Evolutionary conservation across 2,329 filamentous ascomycete genomes (phyloP), one percentile per base, ranked within the genome.

Genomic region (Pseudogymnoascus sp.): DNA sequence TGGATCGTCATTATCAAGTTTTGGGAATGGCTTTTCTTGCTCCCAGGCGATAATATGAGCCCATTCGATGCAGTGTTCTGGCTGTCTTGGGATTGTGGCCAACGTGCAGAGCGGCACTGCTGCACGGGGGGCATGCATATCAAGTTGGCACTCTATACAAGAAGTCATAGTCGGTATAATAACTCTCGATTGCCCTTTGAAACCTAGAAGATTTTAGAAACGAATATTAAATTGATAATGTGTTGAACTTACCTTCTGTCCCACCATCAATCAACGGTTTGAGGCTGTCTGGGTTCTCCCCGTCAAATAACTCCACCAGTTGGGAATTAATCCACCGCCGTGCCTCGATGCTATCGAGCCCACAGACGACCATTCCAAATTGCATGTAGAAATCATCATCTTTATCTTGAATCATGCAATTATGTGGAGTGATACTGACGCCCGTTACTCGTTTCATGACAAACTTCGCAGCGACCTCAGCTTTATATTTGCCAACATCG

Each of bases 31-130:
- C 73, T 89, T 88, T 71, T 91, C 86, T 69, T 89, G 84, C 66
- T 96, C 92, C 95, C 95, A 99, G 42, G 95, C 95, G 67, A 99
- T 97, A 72, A 97, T 89, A 74, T 97, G 93, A 0, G 95, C 96
- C 95, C 95, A 99, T 77, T 99, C 95, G 72, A 99, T 90, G 75
- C 95, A 99, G 77, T 99, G 95, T 75, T 97, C 93, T 0, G 95
- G 95, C 73, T 99, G 95, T 12, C 95, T 89, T 8, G 95, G 95
- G 69, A 99, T 97, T 16, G 91, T 96, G 14, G 95, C 95, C 64
- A 99, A 87, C 3, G 95, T 99, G 76, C 95, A 99, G 29, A 99
- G 87, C 0, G 95, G 95, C 0, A 99, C 93, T 12, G 95, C 92
- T n/a, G 92, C 90, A 62, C 93, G 86, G n/a, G 95, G 96, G 0